Evolutionary conservation across 2,329 filamentous ascomycete genomes (phyloP).

Genomic region (Cytospora schulzeri): DNA sequence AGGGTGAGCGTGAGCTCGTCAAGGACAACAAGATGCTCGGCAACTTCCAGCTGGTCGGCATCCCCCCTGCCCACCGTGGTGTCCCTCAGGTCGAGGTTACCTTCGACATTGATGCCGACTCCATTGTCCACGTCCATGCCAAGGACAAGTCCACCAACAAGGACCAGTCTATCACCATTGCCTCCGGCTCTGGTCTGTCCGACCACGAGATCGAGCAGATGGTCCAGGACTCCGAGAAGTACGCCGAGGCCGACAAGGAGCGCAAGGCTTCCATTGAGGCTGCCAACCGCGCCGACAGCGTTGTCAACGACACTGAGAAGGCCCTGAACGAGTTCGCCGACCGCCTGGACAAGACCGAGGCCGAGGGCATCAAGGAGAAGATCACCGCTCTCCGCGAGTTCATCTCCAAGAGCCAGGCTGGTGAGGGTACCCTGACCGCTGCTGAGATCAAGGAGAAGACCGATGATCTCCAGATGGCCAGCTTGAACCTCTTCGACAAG

Average conservation of each 20-base stretch:
- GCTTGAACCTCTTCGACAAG: constrained; percentile 98
- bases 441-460: constrained; percentile 98
- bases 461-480: constrained; percentile 94
- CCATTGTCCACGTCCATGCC: constrained; percentile 95
- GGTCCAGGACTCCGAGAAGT: constrained; percentile 97
- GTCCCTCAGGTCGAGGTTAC: constrained; percentile 97
- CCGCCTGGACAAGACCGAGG: constrained; percentile 95
- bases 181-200: constrained; percentile 94
- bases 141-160: constrained; percentile 99
- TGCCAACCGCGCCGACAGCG: constrained; percentile 95
- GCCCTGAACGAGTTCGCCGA: constrained; percentile 95
- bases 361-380: constrained; percentile 92
- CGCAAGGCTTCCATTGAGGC: constrained; percentile 94
- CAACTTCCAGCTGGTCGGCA: constrained; percentile 99
- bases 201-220: constrained; percentile 94
- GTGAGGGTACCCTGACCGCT: constrained; percentile 82
- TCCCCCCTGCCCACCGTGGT: constrained; percentile 93
- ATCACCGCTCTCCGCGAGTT: constrained; percentile 82
- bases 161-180: constrained; percentile 99
- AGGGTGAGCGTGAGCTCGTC: constrained; percentile 99
- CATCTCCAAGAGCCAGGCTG: constrained; percentile 90
- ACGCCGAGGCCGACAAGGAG: constrained; percentile 92
- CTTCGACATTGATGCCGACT: constrained; percentile 98
- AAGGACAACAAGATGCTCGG: constrained; percentile 98
- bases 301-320: constrained; percentile 97